A percentile compares a stretch with the other conserved stretches of the same genome.
Evolutionary conservation across 345 rosid species (phyloP).

Genomic region (Reutealis trisperma): DNA sequence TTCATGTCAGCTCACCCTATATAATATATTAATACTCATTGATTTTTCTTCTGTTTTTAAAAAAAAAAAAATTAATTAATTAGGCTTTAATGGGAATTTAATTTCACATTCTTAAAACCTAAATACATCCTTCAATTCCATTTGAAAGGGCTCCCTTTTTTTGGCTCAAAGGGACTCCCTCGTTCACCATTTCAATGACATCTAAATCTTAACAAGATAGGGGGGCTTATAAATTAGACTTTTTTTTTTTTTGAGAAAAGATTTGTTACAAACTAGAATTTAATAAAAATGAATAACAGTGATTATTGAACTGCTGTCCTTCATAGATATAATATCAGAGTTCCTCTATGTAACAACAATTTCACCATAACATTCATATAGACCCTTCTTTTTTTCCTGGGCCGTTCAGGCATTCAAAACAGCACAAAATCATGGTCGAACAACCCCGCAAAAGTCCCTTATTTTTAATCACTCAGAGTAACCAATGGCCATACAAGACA

Average conservation of each 20-base stretch:
- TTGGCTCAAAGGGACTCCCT: too few species aligned
- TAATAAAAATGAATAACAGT: not conserved
- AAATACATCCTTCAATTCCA: too few species aligned
- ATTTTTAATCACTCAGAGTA: not conserved
- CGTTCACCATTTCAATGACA: too few species aligned
- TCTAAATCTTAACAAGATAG: too few species aligned
- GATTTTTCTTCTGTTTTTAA: too few species aligned
- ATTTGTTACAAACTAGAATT: not conserved
- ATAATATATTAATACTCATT: too few species aligned
- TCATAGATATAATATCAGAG: not conserved
- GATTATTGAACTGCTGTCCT: not conserved
- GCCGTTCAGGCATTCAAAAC: not conserved
- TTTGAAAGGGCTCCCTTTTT: too few species aligned
- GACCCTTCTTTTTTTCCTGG: not conserved
- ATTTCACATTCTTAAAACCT: too few species aligned
- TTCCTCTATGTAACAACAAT: constrained; percentile 21
- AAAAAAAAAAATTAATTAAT: too few species aligned
- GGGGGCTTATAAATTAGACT: too few species aligned
- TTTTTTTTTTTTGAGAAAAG: too few species aligned
- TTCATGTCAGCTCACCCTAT: not conserved
- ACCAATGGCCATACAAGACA: not conserved
- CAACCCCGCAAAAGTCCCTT: not conserved
- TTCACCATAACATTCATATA: constrained; percentile 1
- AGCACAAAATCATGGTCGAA: constrained; percentile 9
- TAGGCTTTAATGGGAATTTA: too few species aligned